Percentiles rank a stretch among this genome's conserved stretches.
Conservation (phyloP, 164 flowering plant species). For the Brasenia schreberi region DNA sequence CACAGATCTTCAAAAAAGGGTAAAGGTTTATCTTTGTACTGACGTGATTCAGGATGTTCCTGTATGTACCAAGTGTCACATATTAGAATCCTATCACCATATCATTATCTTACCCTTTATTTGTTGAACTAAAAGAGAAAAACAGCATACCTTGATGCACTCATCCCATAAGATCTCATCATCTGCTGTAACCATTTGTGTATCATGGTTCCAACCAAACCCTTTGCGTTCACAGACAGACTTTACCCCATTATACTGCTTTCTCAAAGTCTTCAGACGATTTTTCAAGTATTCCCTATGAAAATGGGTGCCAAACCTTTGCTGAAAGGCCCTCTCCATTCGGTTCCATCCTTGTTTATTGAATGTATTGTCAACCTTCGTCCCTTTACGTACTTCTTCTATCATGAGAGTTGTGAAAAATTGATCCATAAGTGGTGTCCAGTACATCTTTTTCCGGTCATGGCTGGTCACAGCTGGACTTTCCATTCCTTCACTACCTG, state of each 20-base stretch:
- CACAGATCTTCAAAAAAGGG: conserved; percentile 5
- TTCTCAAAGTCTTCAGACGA: conserved; percentile 16
- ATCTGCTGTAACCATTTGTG: conserved; percentile 15
- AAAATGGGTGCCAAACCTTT: conserved; percentile 14
- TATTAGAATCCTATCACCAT: too few species aligned
- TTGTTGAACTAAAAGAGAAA: neutral
- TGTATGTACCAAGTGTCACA: conserved; percentile 1
- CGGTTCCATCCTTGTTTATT: conserved; percentile 15
- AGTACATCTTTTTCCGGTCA: conserved; percentile 9
- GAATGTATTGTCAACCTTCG: conserved; percentile 11
- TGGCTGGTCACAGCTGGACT: conserved; percentile 4
- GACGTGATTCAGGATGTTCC: conserved; percentile 12
- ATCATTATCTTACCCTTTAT: too few species aligned
- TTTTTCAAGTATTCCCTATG: conserved; percentile 14
- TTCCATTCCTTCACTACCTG: conserved; percentile 4
- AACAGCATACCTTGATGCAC: conserved; percentile 17
- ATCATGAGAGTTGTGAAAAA: conserved; percentile 19
- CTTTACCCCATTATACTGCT: conserved; percentile 13
- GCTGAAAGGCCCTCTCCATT: conserved; percentile 13
- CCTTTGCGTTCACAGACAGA: conserved; percentile 12
- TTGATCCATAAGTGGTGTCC: conserved; percentile 27
- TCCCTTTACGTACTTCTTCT: conserved; percentile 18
- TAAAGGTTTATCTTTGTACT: conserved; percentile 4
- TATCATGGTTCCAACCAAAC: conserved; percentile 16
- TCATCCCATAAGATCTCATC: conserved; percentile 14